These are phyloP conservation scores for Fusarium nanum DNA, from an alignment of 2,329 filamentous ascomycete species.

Conservation along the genomic window DNA sequence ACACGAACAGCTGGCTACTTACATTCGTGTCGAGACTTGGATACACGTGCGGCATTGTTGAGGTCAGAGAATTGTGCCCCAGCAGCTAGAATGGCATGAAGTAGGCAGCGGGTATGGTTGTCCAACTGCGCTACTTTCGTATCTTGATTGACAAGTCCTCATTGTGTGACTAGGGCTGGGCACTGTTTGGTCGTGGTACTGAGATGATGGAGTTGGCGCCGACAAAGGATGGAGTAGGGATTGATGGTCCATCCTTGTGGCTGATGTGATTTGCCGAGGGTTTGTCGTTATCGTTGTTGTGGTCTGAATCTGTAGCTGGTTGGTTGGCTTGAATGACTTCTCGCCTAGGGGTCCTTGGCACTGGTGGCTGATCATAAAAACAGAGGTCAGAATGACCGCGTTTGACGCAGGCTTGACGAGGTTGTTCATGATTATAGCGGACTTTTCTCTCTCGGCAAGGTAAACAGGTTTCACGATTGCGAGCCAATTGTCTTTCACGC, in stretches of 20 bases:
- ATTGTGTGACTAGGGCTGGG: constrained; percentile 7
- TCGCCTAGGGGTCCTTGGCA: not conserved
- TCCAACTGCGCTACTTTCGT: not conserved
- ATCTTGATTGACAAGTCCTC: constrained; percentile 9
- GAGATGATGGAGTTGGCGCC: constrained; percentile 33
- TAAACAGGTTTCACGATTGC: constrained; percentile 57
- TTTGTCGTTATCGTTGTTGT: rapidly evolving
- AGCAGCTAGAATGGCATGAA: constrained; percentile 37
- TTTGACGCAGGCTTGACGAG: constrained; percentile 28
- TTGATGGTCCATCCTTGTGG: not conserved
- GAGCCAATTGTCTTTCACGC: constrained; percentile 11
- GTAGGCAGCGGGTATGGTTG: constrained; percentile 20
- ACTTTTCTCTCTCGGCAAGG: constrained; percentile 31
- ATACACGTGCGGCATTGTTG: not conserved
- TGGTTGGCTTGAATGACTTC: not conserved
- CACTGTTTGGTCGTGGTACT: constrained; percentile 8
- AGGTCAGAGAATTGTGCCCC: constrained; percentile 40
- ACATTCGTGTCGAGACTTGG: constrained; percentile 19
- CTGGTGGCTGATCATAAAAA: not conserved
- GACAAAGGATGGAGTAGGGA: constrained; percentile 10
- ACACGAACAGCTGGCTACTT: not conserved
- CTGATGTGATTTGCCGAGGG: rapidly evolving
- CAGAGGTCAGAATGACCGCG: constrained; percentile 27
- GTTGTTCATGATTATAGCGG: constrained; percentile 24
- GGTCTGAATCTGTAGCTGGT: not conserved